phyloP scores from a whole-genome alignment of 257 asterid species.

The Forsythia suspensa region DNA sequence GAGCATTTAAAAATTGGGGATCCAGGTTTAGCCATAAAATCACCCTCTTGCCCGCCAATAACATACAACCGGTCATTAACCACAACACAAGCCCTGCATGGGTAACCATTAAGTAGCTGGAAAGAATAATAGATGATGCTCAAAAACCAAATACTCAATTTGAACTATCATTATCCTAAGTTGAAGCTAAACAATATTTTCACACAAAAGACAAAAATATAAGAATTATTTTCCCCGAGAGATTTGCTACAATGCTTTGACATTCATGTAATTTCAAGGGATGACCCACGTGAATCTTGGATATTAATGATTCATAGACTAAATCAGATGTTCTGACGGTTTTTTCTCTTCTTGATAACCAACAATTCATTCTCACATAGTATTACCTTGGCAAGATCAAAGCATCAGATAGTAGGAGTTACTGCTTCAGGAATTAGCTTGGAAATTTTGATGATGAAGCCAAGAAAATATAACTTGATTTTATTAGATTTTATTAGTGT shows the following conservation, averaged over 20 bases:
- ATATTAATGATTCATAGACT: conserved; percentile 6
- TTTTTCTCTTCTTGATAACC: not conserved
- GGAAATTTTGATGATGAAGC: not conserved
- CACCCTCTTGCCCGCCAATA: conserved; percentile 94
- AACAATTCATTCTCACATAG: not conserved
- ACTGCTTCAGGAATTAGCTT: not conserved
- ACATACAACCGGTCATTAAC: conserved; percentile 62
- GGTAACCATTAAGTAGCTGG: conserved; percentile 11
- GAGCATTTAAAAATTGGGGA: conserved; percentile 91
- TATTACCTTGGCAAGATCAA: not conserved
- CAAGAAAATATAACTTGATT: not conserved
- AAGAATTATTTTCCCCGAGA: not conserved
- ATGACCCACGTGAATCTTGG: not conserved
- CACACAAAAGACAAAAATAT: not conserved
- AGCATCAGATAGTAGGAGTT: not conserved
- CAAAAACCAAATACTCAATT: conserved; percentile 15
- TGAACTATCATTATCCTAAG: not conserved
- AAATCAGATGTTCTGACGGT: conserved; percentile 6
- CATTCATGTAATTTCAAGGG: not conserved
- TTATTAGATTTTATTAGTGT: not conserved
- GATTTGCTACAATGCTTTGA: conserved; percentile 1
- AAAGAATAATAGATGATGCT: not conserved
- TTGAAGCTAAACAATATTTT: not conserved
- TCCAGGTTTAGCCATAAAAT: conserved; percentile 95
- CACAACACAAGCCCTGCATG: conserved; percentile 78